Evolutionary conservation across 768 basidiomycete species (phyloP).

Genomic region (Filobasidium floriforme): DNA sequence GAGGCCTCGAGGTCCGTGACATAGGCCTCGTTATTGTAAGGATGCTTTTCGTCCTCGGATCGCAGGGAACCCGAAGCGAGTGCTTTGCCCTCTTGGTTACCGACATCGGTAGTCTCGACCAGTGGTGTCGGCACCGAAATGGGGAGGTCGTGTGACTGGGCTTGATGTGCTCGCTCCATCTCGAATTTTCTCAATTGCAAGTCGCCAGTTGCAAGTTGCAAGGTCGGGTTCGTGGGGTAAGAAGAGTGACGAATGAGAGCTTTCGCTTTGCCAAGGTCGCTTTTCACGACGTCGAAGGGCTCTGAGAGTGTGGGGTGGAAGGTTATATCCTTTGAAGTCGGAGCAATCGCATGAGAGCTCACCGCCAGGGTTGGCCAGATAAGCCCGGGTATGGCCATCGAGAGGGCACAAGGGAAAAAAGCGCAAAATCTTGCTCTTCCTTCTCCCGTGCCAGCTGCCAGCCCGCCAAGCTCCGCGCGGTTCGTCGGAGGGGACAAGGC

Average conservation of each 20-base stretch:
- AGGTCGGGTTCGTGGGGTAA: not conserved
- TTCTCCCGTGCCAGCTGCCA: not conserved
- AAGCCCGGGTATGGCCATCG: not conserved
- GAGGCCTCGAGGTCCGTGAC: slow-evolving; percentile 17
- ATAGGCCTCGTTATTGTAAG: slow-evolving; percentile 13
- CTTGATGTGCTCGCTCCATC: slow-evolving; percentile 3
- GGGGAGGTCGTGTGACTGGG: slow-evolving; percentile 10
- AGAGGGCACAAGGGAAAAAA: not conserved
- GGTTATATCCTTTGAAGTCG: slow-evolving; percentile 3
- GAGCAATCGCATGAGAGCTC: not conserved
- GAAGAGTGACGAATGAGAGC: not conserved
- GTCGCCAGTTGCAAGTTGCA: not conserved
- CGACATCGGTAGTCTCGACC: slow-evolving; percentile 10
- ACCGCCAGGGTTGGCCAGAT: not conserved
- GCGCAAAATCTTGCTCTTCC: not conserved
- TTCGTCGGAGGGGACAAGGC: too few relatives aligned
- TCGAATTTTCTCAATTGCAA: not conserved
- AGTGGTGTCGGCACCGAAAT: slow-evolving; percentile 12
- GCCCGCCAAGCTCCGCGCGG: too few relatives aligned
- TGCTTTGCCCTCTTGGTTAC: slow-evolving; percentile 4
- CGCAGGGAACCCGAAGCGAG: not conserved
- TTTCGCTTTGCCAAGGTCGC: not conserved
- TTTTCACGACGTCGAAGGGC: too few relatives aligned
- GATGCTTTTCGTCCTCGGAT: slow-evolving; percentile 14
- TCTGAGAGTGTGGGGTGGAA: too few relatives aligned